Evolutionary conservation across 1,284 basidiomycete genomes (phyloP).

Genomic region (Lignosus rhinocerotis): DNA sequence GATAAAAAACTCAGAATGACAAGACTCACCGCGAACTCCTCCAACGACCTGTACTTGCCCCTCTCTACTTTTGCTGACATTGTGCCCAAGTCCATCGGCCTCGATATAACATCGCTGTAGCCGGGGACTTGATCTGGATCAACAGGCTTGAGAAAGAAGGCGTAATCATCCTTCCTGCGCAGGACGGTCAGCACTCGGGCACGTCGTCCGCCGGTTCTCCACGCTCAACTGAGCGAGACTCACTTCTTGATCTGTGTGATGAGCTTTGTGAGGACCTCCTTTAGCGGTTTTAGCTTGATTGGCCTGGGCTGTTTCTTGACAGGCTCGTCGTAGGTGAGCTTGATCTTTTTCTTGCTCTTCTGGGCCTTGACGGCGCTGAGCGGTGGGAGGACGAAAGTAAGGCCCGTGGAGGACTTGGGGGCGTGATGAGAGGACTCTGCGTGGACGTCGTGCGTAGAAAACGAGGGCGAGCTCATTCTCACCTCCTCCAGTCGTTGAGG

Average conservation of each 20-base stretch:
- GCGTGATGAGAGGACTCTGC: conserved; percentile 24
- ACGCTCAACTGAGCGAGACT: conserved; percentile 18
- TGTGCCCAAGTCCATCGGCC: conserved; percentile 84
- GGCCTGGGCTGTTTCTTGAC: conserved; percentile 45
- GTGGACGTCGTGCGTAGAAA: conserved; percentile 24
- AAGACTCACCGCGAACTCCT: conserved; percentile 69
- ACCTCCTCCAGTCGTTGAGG: conserved; percentile 18
- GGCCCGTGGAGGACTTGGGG: conserved; percentile 28
- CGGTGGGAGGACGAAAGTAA: conserved; percentile 37
- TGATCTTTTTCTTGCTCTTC: conserved; percentile 35
- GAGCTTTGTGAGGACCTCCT: conserved; percentile 64
- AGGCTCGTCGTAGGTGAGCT: conserved; percentile 26
- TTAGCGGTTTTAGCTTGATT: conserved; percentile 73
- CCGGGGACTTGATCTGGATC: conserved; percentile 64
- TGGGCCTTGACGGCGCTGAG: conserved; percentile 37
- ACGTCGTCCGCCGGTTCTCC: background rate
- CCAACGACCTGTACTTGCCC: conserved; percentile 71
- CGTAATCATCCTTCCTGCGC: conserved; percentile 80
- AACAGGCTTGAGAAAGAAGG: conserved; percentile 78
- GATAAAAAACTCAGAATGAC: background rate
- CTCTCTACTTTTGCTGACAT: conserved; percentile 67
- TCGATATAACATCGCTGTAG: conserved; percentile 67
- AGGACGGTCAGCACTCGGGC: conserved; percentile 2
- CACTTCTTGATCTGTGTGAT: conserved; percentile 75
- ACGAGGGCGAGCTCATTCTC: conserved; percentile 29